Conservation (phyloP, 1,284 basidiomycete genomes). For the Ganoderma lingzhi region DNA sequence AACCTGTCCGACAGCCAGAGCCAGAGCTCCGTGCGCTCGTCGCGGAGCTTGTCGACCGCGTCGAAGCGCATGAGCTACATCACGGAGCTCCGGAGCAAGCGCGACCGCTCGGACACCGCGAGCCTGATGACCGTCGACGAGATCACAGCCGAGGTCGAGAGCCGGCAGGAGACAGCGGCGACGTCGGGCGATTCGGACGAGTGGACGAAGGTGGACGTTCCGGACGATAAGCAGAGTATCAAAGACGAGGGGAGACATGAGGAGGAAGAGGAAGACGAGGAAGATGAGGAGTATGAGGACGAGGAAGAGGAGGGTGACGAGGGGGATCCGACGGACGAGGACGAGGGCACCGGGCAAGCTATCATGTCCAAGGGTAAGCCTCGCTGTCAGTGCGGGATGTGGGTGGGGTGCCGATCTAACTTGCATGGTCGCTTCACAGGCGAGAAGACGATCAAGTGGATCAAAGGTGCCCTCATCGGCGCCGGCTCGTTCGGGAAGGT, state of each 20-base stretch:
- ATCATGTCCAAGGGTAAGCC: constrained; percentile 70
- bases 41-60: constrained; percentile 56
- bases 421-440: constrained; percentile 38
- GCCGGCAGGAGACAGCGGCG: constrained; percentile 66
- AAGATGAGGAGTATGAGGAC: constrained; percentile 47
- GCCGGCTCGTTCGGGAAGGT: constrained; percentile 97
- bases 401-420: constrained; percentile 13
- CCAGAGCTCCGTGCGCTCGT: constrained; percentile 41
- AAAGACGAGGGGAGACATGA: constrained; percentile 49
- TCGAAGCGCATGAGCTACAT: constrained; percentile 82
- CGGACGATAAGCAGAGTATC: constrained; percentile 48
- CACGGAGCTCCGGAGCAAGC: constrained; percentile 79
- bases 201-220: constrained; percentile 70
- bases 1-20: constrained; percentile 55
- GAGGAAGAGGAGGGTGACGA: constrained; percentile 46
- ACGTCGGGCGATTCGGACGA: constrained; percentile 64
- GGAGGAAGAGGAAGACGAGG: constrained; percentile 48
- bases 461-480: constrained; percentile 98
- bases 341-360: constrained; percentile 53
- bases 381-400: constrained; percentile 9
- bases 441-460: constrained; percentile 90
- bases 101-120: constrained; percentile 88
- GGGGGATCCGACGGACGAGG: constrained; percentile 54
- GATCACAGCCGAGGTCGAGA: constrained; percentile 97
- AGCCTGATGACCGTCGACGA: constrained; percentile 97